phyloP scores from a whole-genome alignment of 1,284 basidiomycete species.

The Ustilago cynodontis region DNA sequence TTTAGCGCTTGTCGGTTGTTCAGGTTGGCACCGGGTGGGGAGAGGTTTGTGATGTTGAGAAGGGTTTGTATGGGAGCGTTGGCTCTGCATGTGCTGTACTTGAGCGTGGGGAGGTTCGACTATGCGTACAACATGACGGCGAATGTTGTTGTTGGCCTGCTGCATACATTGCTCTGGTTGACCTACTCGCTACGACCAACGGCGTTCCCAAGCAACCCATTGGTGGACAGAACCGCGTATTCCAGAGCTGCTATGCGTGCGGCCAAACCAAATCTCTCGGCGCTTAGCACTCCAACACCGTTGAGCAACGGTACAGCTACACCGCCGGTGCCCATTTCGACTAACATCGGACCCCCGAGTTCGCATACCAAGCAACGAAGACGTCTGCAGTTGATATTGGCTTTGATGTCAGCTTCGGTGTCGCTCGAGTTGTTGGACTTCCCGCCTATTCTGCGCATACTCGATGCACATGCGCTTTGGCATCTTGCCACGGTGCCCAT shows the following conservation, averaged over 20 bases:
- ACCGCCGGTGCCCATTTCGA: conserved; percentile 56
- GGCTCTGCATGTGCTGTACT: conserved; percentile 79
- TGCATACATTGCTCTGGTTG: conserved; percentile 85
- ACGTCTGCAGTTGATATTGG: conserved; percentile 73
- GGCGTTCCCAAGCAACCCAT: conserved; percentile 42
- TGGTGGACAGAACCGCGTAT: conserved; percentile 48
- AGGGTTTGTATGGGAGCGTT: conserved; percentile 53
- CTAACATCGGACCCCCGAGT: conserved; percentile 51
- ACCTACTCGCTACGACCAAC: conserved; percentile 55
- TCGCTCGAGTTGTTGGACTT: conserved; percentile 93
- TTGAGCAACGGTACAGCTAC: conserved; percentile 42
- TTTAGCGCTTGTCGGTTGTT: conserved; percentile 69
- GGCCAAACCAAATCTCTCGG: conserved; percentile 70
- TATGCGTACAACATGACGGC: conserved; percentile 95
- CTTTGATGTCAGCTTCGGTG: conserved; percentile 81
- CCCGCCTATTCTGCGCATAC: conserved; percentile 77
- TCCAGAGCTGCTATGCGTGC: conserved; percentile 73
- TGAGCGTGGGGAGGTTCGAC: conserved; percentile 83
- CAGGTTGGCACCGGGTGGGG: conserved; percentile 55
- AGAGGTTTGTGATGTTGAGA: conserved; percentile 40
- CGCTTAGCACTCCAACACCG: conserved; percentile 35
- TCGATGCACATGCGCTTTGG: conserved; percentile 98
- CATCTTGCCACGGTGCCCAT: conserved; percentile 88
- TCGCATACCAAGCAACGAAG: conserved; percentile 67
- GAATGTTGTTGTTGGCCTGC: conserved; percentile 80